Percentiles rank a stretch among this genome's conserved stretches.
phyloP scores from a whole-genome alignment of 2,329 filamentous ascomycete species.

The Chaetomiaceae sp. region DNA sequence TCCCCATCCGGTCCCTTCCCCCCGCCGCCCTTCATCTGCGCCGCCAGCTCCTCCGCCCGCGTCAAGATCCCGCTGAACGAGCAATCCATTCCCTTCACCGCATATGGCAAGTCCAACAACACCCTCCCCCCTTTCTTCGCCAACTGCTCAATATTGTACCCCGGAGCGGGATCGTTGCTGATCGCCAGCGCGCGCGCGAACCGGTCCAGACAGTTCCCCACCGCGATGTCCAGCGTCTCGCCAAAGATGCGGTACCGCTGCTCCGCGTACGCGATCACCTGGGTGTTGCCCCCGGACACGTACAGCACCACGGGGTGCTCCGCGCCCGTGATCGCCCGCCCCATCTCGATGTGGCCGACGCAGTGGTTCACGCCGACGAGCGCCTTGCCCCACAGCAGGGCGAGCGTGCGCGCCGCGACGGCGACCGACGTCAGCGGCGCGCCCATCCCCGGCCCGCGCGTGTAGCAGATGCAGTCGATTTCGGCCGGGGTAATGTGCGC shows the following conservation, averaged over 20 bases:
- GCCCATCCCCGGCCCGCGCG: constrained; percentile 93
- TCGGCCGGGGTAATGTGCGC: constrained; percentile 60
- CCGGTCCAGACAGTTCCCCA: constrained; percentile 94
- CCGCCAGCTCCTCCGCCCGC: constrained; percentile 73
- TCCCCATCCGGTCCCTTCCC: constrained; percentile 44
- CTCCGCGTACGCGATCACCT: constrained; percentile 94
- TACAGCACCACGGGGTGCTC: constrained; percentile 92
- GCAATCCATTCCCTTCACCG: constrained; percentile 98
- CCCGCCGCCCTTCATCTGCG: constrained; percentile 52
- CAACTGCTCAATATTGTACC: constrained; percentile 96
- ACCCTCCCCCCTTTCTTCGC: constrained; percentile 66
- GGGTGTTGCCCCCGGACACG: constrained; percentile 92
- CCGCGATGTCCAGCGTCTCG: constrained; percentile 94
- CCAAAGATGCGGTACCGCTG: constrained; percentile 96
- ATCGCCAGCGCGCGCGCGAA: constrained; percentile 90
- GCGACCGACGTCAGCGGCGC: constrained; percentile 85
- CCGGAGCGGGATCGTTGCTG: constrained; percentile 91
- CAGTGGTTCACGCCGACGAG: constrained; percentile 97
- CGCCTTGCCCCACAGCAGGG: constrained; percentile 80
- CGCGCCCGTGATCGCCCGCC: constrained; percentile 84
- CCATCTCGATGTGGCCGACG: constrained; percentile 99
- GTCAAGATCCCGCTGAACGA: constrained; percentile 91
- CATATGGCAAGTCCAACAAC: constrained; percentile 85
- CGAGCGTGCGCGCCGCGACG: constrained; percentile 75
- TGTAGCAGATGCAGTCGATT: constrained; percentile 92